Base-by-base conservation (phyloP, 495 filamentous ascomycete species). In the Aspergillus taichungensis region DNA sequence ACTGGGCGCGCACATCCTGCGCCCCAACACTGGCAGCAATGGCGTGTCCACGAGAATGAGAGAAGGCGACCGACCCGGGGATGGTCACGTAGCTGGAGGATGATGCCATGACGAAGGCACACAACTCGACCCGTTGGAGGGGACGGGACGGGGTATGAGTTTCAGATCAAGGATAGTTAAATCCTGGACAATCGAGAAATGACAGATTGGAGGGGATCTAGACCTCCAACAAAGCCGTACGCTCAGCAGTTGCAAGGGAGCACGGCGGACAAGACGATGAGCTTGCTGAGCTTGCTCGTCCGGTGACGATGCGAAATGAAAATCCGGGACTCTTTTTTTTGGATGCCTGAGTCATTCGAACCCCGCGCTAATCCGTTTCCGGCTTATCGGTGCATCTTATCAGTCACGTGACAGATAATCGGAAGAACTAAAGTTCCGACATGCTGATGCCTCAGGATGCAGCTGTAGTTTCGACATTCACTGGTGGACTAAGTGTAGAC, bases 1-100 rank as follows among this genome's bases (percentile, higher is more conserved):
- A 85, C 52, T 82, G 67, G 8, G 80, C 79, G 30, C 75, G 71
- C 8, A 84, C 71, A 47, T 76, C 68, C 39, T 63, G 55, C 5
- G 77, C 78, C 27, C 74, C 76, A 30, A 80, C 65, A 30, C 69
- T 72, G 24, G 66, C 54, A 45, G 70, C 73, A 52, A 77, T 61
- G 35, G 64, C 68, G 54, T 63, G 59, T 29, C 71, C 66, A 37
- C 75, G 72, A 45, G 78, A 79, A n/a, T 55, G 67, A 37, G 74
- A 77, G 48, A 71, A 74, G 32, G 73, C 75, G 47, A 71, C 64
- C 6, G 68, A 66, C 47, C 77, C 77, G n/a, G 70, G 66, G 46
- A 75, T 62, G 47, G 74, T 67, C 37, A 79, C 45, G 41, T 64
- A 75, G 8, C 57, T 55, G 37, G 50, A 53, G 3, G 61, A 43